Evolutionary conservation across 768 basidiomycete genomes (phyloP).

Genomic region (Daedaleopsis sinensis): DNA sequence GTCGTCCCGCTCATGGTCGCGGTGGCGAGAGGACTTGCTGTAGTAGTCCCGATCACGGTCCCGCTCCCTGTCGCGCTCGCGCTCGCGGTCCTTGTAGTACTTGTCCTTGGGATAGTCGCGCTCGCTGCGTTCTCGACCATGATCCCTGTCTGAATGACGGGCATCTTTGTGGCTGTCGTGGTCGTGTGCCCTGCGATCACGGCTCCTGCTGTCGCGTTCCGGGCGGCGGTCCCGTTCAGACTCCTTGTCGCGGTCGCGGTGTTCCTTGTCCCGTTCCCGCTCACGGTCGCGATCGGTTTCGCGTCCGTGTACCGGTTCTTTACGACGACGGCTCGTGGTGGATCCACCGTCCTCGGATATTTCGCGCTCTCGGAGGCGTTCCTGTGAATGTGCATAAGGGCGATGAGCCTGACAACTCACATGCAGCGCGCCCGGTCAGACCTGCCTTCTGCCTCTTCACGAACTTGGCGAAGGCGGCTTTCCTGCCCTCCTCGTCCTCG

Average conservation of each 20-base stretch:
- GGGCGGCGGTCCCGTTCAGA: constrained; percentile 37
- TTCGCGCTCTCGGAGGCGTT: constrained; percentile 66
- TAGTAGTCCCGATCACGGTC: constrained; percentile 41
- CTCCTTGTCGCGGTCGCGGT: constrained; percentile 40
- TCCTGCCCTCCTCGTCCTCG: constrained; percentile 84
- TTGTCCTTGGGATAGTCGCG: constrained; percentile 43
- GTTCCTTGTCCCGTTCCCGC: constrained; percentile 26
- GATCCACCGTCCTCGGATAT: constrained; percentile 81
- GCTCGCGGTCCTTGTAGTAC: constrained; percentile 32
- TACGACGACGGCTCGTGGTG: constrained; percentile 77
- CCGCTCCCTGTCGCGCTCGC: constrained; percentile 28
- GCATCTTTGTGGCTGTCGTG: constrained; percentile 33
- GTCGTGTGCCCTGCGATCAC: constrained; percentile 47
- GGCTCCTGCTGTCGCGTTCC: constrained; percentile 31
- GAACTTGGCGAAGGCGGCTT: constrained; percentile 84
- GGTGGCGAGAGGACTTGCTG: constrained; percentile 49
- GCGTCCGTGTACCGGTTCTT: constrained; percentile 57
- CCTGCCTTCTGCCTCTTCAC: constrained; percentile 87
- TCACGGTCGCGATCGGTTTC: constrained; percentile 40
- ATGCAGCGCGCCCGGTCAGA: constrained; percentile 6
- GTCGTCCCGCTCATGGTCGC: constrained; percentile 61
- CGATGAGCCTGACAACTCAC: constrained; percentile 4
- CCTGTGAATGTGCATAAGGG: constrained; percentile 43
- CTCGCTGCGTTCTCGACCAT: constrained; percentile 37
- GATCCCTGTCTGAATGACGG: constrained; percentile 42